A percentile compares a stretch with the other conserved stretches of the same genome.
phyloP scores from a whole-genome alignment of 192 early-diverging fungal genomes.

The Thoreauomyces humboldtii region DNA sequence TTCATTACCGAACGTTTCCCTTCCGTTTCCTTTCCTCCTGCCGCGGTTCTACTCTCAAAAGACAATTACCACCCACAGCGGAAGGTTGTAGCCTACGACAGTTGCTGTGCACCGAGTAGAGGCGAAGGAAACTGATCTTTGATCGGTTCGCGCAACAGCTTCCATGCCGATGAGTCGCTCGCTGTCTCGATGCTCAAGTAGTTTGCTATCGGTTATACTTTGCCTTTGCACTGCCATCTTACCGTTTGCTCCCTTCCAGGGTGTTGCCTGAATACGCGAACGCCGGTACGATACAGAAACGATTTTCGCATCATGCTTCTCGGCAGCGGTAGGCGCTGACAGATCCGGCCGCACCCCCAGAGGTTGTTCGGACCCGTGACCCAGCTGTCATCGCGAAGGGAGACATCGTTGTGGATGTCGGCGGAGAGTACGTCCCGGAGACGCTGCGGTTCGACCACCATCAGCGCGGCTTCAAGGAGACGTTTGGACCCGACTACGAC shows the following conservation, averaged over 20 bases:
- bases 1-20: no score
- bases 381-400: slow-evolving; percentile 68
- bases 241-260: background rate
- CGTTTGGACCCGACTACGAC: slow-evolving; percentile 70
- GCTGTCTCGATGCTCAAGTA: slow-evolving; percentile 82
- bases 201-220: no score
- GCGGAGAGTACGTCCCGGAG: slow-evolving; percentile 82
- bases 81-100: no score
- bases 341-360: background rate
- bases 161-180: slow-evolving; percentile 79
- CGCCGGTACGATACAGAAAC: slow-evolving; percentile 1
- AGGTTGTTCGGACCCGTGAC: slow-evolving; percentile 81
- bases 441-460: slow-evolving; percentile 84
- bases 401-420: slow-evolving; percentile 93
- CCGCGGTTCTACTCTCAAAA: no score
- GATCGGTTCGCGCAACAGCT: slow-evolving; percentile 12
- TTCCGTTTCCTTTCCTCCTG: no score
- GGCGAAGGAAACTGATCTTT: slow-evolving; percentile 53
- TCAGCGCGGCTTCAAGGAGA: slow-evolving; percentile 89
- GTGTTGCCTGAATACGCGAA: slow-evolving; percentile 25
- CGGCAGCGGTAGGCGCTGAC: background rate
- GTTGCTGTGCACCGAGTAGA: slow-evolving; percentile 1
- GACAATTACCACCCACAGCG: slow-evolving; percentile 76
- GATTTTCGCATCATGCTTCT: background rate
- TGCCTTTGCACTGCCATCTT: background rate